Evolutionary conservation across 371 early-diverging fungal genomes (phyloP), one percentile per base, ranked within the genome.

Genomic region (Zychaea mexicana): DNA sequence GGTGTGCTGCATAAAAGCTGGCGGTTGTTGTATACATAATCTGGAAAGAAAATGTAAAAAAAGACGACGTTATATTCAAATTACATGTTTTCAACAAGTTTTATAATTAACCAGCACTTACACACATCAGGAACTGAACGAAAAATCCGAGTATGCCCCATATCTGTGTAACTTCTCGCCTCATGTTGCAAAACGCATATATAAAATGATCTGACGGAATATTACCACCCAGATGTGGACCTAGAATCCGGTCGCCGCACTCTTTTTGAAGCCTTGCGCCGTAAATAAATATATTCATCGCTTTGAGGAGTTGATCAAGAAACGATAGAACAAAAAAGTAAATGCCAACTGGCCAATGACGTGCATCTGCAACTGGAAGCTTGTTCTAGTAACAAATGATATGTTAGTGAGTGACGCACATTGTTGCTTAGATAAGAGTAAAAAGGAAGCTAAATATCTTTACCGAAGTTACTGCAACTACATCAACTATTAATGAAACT

Each of bases 121-220:
- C 59, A 27, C 32, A 36, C 28, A 58, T n/a, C n/a, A 58, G 59
- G n/a, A 38, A 17, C 9, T 58, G 59, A n/a, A 58, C 8, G 26
- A 58, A 58, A 38, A 58, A 58, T 9, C 59, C 42, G 2, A 58
- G 45, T 38, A 38, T 15, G 39, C 59, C 39, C 22, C 38, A 58
- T 27, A 58, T 58, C 15, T 58, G 59, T 27, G 59, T 45, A 2
- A 39, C 26, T 42, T 58, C 59, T 24, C 59, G 59, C 28, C 38
- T 58, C 27, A 58, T 21, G 10, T 58, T 27, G 45, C 59, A 58
- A 27, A 58, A 39, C 1, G 9, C 15, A 39, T 38, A 38, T 22
- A 30, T 26, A 58, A 36, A 58, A 19, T 58, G 33, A 26, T 42
- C 59, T 17, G 45, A 13, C 0, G 42, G 59, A 2, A 58, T 6